Evolutionary conservation across 2,329 filamentous ascomycete genomes (phyloP).

Genomic region (Fusarium veterinarium): DNA sequence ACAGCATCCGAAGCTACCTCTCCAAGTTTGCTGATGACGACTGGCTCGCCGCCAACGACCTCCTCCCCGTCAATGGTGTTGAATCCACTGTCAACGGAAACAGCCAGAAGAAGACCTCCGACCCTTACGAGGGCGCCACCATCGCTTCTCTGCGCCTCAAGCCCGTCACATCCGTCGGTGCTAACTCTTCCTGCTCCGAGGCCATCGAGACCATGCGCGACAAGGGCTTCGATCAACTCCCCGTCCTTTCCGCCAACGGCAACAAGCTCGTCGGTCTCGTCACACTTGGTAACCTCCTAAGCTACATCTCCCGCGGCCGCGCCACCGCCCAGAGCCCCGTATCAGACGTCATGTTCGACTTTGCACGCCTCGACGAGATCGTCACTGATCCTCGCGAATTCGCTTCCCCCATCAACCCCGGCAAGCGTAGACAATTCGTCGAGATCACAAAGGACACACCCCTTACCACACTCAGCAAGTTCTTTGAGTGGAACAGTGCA

Average conservation of each 20-base stretch:
- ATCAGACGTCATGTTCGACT: constrained; percentile 95
- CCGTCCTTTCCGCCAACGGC: constrained; percentile 79
- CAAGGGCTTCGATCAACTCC: constrained; percentile 97
- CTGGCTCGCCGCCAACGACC: constrained; percentile 96
- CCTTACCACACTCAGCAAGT: constrained; percentile 84
- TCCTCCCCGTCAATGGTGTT: constrained; percentile 72
- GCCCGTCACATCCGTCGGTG: constrained; percentile 86
- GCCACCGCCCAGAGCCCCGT: constrained; percentile 80
- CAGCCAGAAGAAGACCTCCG: constrained; percentile 57
- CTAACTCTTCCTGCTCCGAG: constrained; percentile 78
- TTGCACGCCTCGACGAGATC: constrained; percentile 86
- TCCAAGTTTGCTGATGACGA: constrained; percentile 99
- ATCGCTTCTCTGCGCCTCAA: constrained; percentile 88
- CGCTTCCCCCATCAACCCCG: constrained; percentile 52
- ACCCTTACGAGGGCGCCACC: constrained; percentile 82
- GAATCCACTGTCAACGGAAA: constrained; percentile 58
- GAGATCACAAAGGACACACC: constrained; percentile 94
- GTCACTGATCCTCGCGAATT: constrained; percentile 86
- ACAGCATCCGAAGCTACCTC: constrained; percentile 97
- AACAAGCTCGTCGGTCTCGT: constrained; percentile 88
- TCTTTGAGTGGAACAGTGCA: constrained; percentile 98
- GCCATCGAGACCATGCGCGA: constrained; percentile 99
- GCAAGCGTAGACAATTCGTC: constrained; percentile 78
- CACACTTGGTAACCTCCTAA: constrained; percentile 93
- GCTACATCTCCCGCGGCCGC: constrained; percentile 86